phyloP scores from a whole-genome alignment of 75 land plant genomes.

The Picea glauca region DNA sequence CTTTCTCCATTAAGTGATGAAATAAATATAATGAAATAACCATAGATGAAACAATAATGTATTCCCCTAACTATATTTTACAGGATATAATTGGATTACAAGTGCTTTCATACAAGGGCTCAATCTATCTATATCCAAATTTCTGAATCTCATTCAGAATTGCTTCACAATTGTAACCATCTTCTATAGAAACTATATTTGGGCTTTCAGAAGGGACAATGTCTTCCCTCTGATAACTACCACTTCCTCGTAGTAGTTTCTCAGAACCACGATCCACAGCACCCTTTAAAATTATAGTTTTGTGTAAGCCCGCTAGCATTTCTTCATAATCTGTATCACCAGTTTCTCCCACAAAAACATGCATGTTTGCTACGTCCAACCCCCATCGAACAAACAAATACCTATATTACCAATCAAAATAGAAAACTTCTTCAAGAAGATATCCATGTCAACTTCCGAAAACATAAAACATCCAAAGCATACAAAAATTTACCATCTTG shows the following conservation, averaged over 20 bases:
- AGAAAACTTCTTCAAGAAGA: no score
- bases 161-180: conserved; percentile 31
- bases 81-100: no score
- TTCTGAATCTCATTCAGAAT: conserved; percentile 50
- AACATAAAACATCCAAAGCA: no score
- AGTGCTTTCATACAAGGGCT: no score
- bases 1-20: no score
- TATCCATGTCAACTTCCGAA: no score
- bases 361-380: conserved; percentile 75
- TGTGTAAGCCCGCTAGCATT: conserved; percentile 65
- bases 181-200: conserved; percentile 25
- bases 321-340: conserved; percentile 90
- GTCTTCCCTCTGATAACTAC: conserved; percentile 62
- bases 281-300: conserved; percentile 66
- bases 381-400: conserved; percentile 91
- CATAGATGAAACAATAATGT: no score
- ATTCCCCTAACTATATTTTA: no score
- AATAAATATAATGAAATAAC: no score
- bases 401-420: conserved; percentile 20
- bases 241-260: conserved; percentile 43
- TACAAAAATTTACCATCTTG: no score
- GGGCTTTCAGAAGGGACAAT: conserved; percentile 62
- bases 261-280: conserved; percentile 67
- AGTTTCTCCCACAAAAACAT: conserved; percentile 68
- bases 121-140: conserved; percentile 7